Percentiles rank a stretch among this genome's conserved stretches.
These are phyloP conservation scores for Fomitiporia mediterranea DNA, from an alignment of 1,284 basidiomycete species.

Conservation along the genomic window DNA sequence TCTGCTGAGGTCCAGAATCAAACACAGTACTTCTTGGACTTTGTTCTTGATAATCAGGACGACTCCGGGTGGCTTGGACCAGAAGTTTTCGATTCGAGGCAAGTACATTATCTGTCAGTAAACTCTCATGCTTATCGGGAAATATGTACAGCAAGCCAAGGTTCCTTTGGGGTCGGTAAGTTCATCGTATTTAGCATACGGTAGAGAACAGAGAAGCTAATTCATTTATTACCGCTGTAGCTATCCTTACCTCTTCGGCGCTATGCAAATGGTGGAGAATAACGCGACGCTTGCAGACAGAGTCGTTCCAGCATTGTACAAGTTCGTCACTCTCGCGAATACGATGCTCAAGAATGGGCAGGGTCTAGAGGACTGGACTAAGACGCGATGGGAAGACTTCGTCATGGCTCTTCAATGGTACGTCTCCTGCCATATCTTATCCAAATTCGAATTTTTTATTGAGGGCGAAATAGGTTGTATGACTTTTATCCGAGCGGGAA, in stretches of 20 bases:
- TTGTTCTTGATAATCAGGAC: conserved; percentile 51
- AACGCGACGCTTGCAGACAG: conserved; percentile 39
- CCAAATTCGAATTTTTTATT: neutral
- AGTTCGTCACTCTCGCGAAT: conserved; percentile 51
- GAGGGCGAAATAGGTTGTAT: conserved; percentile 51
- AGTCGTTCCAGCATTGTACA: conserved; percentile 46
- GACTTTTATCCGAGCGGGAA: conserved; percentile 48
- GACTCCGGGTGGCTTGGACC: conserved; percentile 54
- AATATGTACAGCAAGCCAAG: conserved; percentile 36
- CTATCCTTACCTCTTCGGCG: conserved; percentile 53
- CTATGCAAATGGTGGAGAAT: conserved; percentile 50
- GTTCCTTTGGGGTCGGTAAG: conserved; percentile 50
- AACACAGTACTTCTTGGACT: conserved; percentile 47
- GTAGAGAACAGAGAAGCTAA: neutral
- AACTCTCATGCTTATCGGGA: neutral
- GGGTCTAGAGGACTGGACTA: conserved; percentile 49
- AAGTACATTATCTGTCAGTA: neutral
- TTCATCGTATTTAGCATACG: neutral
- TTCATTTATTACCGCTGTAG: conserved; percentile 25
- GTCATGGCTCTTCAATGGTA: conserved; percentile 51
- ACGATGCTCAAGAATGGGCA: conserved; percentile 47
- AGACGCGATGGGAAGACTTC: conserved; percentile 56
- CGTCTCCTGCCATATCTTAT: conserved; percentile 4
- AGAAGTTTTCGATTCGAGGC: conserved; percentile 41
- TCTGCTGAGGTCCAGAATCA: conserved; percentile 42